Conservation (phyloP, 805 yeast species). For the Debaryomyces hansenii region DNA sequence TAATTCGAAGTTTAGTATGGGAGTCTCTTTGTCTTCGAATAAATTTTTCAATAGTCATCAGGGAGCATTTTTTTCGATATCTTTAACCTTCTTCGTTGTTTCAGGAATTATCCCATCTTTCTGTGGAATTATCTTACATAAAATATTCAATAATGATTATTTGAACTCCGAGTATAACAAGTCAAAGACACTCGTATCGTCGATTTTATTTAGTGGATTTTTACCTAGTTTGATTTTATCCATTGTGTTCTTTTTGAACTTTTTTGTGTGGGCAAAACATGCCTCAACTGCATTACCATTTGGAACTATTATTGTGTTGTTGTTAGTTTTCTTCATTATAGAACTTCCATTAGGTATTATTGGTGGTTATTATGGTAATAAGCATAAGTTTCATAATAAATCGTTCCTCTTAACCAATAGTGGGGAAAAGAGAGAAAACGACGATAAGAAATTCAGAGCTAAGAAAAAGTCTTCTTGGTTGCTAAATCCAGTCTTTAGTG, state of each 20-base stretch:
- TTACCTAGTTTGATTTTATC: constrained; percentile 50
- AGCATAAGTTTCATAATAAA: constrained; percentile 19
- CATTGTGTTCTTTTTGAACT: constrained; percentile 56
- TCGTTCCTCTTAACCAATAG: constrained; percentile 15
- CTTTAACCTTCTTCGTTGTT: constrained; percentile 57
- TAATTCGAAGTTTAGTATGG: constrained; percentile 25
- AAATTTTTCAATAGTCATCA: constrained; percentile 63
- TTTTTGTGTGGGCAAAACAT: constrained; percentile 73
- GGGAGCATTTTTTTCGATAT: constrained; percentile 64
- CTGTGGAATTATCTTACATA: constrained; percentile 63
- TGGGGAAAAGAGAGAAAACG: not conserved
- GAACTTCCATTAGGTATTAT: constrained; percentile 72
- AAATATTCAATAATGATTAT: constrained; percentile 47
- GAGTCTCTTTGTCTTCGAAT: constrained; percentile 39
- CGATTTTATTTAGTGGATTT: constrained; percentile 33
- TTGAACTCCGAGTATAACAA: constrained; percentile 22
- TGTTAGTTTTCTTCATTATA: constrained; percentile 60
- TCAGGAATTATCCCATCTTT: constrained; percentile 79
- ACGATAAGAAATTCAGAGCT: not conserved
- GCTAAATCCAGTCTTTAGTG: constrained; percentile 23
- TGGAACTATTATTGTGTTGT: constrained; percentile 63
- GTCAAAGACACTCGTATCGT: constrained; percentile 15
- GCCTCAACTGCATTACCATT: constrained; percentile 79
- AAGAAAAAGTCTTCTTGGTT: constrained; percentile 16
- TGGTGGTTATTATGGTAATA: constrained; percentile 64